phyloP scores from a whole-genome alignment of 371 early-diverging fungal species.

The Synchytrium microbalum region DNA sequence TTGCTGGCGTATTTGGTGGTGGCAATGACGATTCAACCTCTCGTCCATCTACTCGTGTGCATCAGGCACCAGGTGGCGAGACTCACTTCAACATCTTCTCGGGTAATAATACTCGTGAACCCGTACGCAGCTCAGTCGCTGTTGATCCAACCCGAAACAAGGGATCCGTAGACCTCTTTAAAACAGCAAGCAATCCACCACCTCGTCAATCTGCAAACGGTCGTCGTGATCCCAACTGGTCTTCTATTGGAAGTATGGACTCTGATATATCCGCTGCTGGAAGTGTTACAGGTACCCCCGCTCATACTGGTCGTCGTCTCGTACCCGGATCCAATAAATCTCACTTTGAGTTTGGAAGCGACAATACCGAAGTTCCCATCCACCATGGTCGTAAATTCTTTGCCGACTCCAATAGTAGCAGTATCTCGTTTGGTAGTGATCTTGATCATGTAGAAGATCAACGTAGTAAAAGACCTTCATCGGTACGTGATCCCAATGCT shows the following conservation, averaged over 20 bases:
- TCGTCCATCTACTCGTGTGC: constrained; percentile 34
- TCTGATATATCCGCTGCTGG: neutral
- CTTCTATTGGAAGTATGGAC: neutral
- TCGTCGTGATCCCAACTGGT: neutral
- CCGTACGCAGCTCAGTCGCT: neutral
- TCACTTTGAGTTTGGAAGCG: neutral
- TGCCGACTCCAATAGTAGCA: neutral
- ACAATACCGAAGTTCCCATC: neutral
- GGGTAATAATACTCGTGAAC: neutral
- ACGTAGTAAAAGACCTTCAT: too few relatives aligned
- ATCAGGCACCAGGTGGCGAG: constrained; percentile 31
- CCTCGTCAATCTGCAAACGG: neutral
- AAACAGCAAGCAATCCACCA: neutral
- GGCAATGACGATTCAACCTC: neutral
- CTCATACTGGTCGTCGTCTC: neutral
- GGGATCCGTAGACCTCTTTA: neutral
- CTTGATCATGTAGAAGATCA: too few relatives aligned
- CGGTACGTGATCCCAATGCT: neutral
- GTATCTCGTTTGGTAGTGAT: too few relatives aligned
- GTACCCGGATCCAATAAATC: neutral
- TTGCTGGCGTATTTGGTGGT: neutral
- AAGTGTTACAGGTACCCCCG: neutral
- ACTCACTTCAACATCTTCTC: constrained; percentile 3
- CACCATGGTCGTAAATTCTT: neutral
- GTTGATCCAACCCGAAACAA: neutral